Base-by-base conservation (phyloP, 2,329 filamentous ascomycete species). In the Pseudogymnoascus sp. region DNA sequence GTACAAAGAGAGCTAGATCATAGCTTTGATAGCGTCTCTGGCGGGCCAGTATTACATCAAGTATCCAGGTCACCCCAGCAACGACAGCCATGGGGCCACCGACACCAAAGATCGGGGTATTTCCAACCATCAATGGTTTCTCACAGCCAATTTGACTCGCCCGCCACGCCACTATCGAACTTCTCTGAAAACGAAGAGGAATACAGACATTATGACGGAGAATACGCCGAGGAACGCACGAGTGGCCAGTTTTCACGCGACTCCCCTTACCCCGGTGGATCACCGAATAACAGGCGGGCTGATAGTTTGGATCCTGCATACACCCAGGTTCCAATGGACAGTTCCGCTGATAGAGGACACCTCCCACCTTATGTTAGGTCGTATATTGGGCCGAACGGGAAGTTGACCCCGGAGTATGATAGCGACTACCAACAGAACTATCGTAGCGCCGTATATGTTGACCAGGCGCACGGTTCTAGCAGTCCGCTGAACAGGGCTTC, bases 121-220 rank as follows among this genome's bases (percentile, higher is more conserved):
- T 60, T 56, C 49, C 49, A 56, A 28, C 28, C 16, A 34, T 61
- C 62, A 36, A 63, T 64, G 3, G 43, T 64, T 59, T 64, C 59
- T 8, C 56, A 62, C 53, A 67, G 65, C 64, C 65, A 63, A n/a
- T 65, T 67, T 42, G 65, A 67, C 14, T 59, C 66, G 2, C 66
- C 66, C 8, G 67, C 65, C 7, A 71, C 68, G 3, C 70, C 69
- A 21, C 59, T 68, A 6, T 69, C 67, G 28, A 59, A 63, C 7
- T 69, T 68, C 38, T 69, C 68, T 0, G 65, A 62, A 25, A 59
- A 37, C 4, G 61, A 63, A 49, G 61, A 63, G 5, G 49, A 38
- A 36, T 43, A 56, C 2, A 34, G 49, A 11, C 9, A 34, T 34
- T 36, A 56, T 12, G 49, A 56, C 11, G 49, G 49, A 56, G 49